Evolutionary conservation across 305 asterid species (phyloP), one percentile per base, ranked within the genome.

Genomic region (Withania somnifera): DNA sequence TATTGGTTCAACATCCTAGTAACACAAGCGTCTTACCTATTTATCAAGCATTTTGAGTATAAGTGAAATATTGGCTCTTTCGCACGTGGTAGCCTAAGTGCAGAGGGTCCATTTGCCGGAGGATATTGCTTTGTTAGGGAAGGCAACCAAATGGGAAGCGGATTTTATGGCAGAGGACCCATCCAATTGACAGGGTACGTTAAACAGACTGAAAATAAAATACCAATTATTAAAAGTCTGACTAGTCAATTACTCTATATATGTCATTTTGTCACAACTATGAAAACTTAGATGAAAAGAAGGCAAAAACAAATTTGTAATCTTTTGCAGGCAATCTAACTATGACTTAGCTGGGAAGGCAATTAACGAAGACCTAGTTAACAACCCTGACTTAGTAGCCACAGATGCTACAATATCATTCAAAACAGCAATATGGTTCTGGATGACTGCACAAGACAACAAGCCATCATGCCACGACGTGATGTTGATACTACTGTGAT

Each of bases 391-490:
- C 15, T 47, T 86, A 36, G 88, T 86, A 13, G 86, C 85, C 0
- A 86, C 85, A 4, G 63, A 86, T 52, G 73, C 88, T 0, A 69
- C 32, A 1, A 8, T 81, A 53, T 86, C 86, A 30, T 86, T 86
- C 81, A 86, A 81, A 53, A 83, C 88, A 15, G 86, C 88, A 8
- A 50, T 86, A 40, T 86, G 88, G 88, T 83, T 83, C 20, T 86
- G 88, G 86, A 86, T 81, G 88, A 86, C 83, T 24, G 66, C 88
- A 38, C 88, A 83, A 28, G 69, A 3, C 1, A 83, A 83, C 50
- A 86, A 83, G 66, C 88, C 86, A 11, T 86, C 89, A 1, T 26
- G n/a, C n/a, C n/a, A n/a, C n/a, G n/a, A n/a, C n/a, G n/a, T n/a
- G n/a, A n/a, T n/a, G n/a, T n/a, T n/a, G n/a, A n/a, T n/a, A n/a